Percentiles rank a stretch among this genome's conserved stretches.
These are phyloP conservation scores for Candida pseudoviswanathii DNA, from an alignment of 1,139 yeast species.

Conservation along the genomic window DNA sequence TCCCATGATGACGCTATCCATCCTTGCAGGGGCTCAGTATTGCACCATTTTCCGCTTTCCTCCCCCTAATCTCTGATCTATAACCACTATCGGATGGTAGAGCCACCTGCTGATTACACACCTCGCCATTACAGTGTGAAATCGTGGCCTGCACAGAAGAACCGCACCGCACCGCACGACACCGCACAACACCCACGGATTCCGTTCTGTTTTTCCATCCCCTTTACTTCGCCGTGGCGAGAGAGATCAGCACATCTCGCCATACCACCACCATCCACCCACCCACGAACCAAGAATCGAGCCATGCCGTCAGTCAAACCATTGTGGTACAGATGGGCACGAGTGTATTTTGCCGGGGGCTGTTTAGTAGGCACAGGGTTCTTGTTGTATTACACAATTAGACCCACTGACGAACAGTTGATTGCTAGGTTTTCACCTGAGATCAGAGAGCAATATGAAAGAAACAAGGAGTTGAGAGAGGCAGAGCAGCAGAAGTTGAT, in stretches of 20 bases:
- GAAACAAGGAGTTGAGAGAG: conserved; percentile 61
- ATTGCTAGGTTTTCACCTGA: conserved; percentile 81
- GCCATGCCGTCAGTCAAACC: conserved; percentile 30
- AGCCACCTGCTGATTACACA: neutral
- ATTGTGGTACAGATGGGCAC: conserved; percentile 60
- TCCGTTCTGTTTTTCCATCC: neutral
- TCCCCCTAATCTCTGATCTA: too few relatives aligned
- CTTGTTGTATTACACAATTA: conserved; percentile 64
- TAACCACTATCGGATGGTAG: too few relatives aligned
- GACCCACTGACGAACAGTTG: conserved; percentile 83
- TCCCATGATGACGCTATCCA: neutral
- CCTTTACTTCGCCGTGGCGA: neutral
- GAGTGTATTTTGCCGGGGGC: conserved; percentile 57
- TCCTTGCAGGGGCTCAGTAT: neutral
- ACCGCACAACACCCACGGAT: neutral
- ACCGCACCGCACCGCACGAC: too few relatives aligned
- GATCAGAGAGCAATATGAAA: conserved; percentile 72
- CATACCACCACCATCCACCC: neutral
- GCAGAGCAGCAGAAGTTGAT: conserved; percentile 68
- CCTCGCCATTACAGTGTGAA: neutral
- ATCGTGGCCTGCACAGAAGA: neutral
- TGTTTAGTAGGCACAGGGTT: conserved; percentile 71
- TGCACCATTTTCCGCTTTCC: too few relatives aligned
- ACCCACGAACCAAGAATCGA: neutral
- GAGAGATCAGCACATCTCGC: neutral